phyloP scores from a whole-genome alignment of 2,329 filamentous ascomycete genomes.

The Penicillium aurantiogriseum region DNA sequence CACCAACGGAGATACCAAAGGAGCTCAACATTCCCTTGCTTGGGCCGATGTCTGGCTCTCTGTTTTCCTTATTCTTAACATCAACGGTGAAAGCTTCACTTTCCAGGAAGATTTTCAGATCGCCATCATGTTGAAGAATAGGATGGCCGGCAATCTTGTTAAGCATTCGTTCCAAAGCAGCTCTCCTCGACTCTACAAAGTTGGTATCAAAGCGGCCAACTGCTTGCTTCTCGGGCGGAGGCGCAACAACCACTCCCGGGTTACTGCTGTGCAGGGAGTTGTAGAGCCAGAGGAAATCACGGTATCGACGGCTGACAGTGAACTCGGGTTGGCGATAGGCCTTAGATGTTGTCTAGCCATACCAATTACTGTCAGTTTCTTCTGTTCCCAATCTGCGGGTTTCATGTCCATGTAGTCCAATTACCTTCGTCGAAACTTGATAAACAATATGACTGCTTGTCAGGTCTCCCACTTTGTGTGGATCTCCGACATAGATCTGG shows the following conservation, averaged over 20 bases:
- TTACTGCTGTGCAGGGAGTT: conserved; percentile 92
- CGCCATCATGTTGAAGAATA: conserved; percentile 85
- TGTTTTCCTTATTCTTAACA: conserved; percentile 94
- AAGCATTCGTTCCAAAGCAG: conserved; percentile 93
- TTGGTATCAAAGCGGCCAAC: conserved; percentile 94
- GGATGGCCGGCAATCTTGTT: conserved; percentile 92
- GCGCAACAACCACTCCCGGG: conserved; percentile 90
- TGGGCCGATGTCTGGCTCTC: conserved; percentile 80
- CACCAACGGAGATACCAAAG: conserved; percentile 74
- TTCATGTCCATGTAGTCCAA: conserved; percentile 13
- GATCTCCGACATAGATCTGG: conserved; percentile 87
- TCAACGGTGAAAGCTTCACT: conserved; percentile 95
- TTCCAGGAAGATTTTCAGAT: conserved; percentile 94
- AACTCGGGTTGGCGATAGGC: conserved; percentile 92
- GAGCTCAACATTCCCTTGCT: conserved; percentile 91
- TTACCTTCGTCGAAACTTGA: conserved; percentile 86
- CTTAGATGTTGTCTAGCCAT: conserved; percentile 79
- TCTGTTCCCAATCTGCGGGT: background rate
- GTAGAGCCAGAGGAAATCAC: conserved; percentile 97
- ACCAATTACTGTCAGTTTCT: background rate
- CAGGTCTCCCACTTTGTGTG: conserved; percentile 94
- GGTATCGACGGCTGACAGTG: conserved; percentile 87
- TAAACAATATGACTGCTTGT: conserved; percentile 98
- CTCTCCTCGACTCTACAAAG: conserved; percentile 89
- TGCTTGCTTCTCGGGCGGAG: conserved; percentile 95